phyloP scores from a whole-genome alignment of 441 rosid genomes.

The Aquilaria agallochum region DNA sequence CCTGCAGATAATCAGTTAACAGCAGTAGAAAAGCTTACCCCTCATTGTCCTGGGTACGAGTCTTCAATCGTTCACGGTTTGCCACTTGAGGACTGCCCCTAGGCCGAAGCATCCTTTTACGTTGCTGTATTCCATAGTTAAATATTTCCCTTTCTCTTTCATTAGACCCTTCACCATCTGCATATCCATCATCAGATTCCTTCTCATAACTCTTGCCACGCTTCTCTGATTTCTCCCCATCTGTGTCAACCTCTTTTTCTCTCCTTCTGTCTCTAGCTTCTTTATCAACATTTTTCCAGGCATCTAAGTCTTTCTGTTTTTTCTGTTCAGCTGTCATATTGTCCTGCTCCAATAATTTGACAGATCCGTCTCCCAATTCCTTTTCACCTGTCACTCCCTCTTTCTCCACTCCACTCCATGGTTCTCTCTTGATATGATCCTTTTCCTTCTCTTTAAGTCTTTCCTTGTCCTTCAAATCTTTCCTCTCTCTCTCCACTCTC shows the following conservation, averaged over 20 bases:
- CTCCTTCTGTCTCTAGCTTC: constrained; percentile 84
- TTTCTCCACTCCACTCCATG: constrained; percentile 60
- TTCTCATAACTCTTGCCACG: constrained; percentile 60
- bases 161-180: constrained; percentile 68
- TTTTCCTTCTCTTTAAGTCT: constrained; percentile 85
- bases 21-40: constrained; percentile 54
- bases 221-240: constrained; percentile 86
- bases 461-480: constrained; percentile 80
- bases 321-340: constrained; percentile 49
- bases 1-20: background rate
- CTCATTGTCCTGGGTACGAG: constrained; percentile 77
- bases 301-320: constrained; percentile 67
- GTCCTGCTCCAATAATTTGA: constrained; percentile 60
- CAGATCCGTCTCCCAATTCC: constrained; percentile 65
- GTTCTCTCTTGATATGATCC: constrained; percentile 68
- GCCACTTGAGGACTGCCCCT: constrained; percentile 88
- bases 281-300: constrained; percentile 61
- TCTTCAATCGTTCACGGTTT: constrained; percentile 62
- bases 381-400: constrained; percentile 60
- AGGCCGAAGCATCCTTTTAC: constrained; percentile 92
- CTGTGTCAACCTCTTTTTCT: constrained; percentile 73
- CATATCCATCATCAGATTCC: constrained; percentile 88
- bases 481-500: constrained; percentile 90
- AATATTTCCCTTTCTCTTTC: constrained; percentile 77
- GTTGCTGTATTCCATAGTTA: constrained; percentile 83